A percentile compares a stretch with the other conserved stretches of the same genome.
Evolutionary conservation across 129 eudicot genomes (phyloP).

Genomic region (carrot (Daucus carota)): DH1_v3.0 NC_030387.2:1140001-1140500

Average conservation of each 20-base stretch:
- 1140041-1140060: constrained; percentile 91
- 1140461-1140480: constrained; percentile 78
- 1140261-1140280: neutral
- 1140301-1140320: constrained; percentile 91
- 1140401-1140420: neutral
- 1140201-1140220: constrained; percentile 87
- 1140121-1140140: constrained; percentile 79
- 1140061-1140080: constrained; percentile 89
- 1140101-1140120: constrained; percentile 97
- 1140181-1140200: constrained; percentile 96
- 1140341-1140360: constrained; percentile 67
- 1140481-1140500: constrained; percentile 82
- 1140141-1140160: constrained; percentile 66
- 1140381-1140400: constrained; percentile 56
- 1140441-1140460: constrained; percentile 1
- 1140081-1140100: constrained; percentile 78
- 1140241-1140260: neutral
- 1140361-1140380: constrained; percentile 65
- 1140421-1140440: neutral
- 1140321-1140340: constrained; percentile 96
- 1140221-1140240: neutral
- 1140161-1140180: constrained; percentile 96
- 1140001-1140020: neutral
- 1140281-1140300: neutral
- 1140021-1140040: constrained; percentile 40